Base-by-base conservation (phyloP, 192 early-diverging fungal genomes). In the Coemansia sp. region DNA sequence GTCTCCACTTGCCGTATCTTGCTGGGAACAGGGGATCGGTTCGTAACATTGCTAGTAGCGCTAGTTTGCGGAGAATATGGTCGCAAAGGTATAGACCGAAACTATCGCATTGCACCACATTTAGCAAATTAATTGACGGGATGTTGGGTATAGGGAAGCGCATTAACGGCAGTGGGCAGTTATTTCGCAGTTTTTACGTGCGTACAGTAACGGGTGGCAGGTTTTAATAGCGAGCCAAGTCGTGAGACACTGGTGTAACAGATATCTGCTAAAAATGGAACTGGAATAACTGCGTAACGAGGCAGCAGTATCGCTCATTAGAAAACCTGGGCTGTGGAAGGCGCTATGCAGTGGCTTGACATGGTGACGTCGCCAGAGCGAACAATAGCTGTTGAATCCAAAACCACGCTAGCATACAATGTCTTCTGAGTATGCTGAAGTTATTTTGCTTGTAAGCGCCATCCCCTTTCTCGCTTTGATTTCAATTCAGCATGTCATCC, bases 81-180 rank as follows among this genome's bases (percentile, higher is more conserved):
- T 57, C 32, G 55, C 55, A 57, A 57, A 57, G 19, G 18, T 0
- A 32, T 20, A 14, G 32, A 20, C 11, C 55, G 27, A 11, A 11
- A 43, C 16, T n/a, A 57, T 57, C 35, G 55, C 24, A 29, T 38
- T 16, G 12, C 12, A 4, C 13, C 14, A 43, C 41, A 14, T 43
- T 43, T 43, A 43, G 10, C 24, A 27, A 27, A 60, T 47, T 60
- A 60, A 60, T 60, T 60, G 39, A 47, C 43, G 58, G n/a, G 22
- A 60, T 60, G 41, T 60, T 2, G 58, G 23, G n/a, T 37, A 60
- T 48, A 48, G 16, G 57, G 23, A 57, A 60, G 26, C 41, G 39
- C 22, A 45, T 60, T 60, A 45, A 57, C 29, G 29, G 29, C 55
- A 35, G 11, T 11, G 55, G 43, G 58, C 58, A 60, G 58, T 60